Percentiles rank a stretch among this genome's conserved stretches.
Conservation (phyloP, 176 grass and related monocot genomes). For the Triticum turgidum region DNA sequence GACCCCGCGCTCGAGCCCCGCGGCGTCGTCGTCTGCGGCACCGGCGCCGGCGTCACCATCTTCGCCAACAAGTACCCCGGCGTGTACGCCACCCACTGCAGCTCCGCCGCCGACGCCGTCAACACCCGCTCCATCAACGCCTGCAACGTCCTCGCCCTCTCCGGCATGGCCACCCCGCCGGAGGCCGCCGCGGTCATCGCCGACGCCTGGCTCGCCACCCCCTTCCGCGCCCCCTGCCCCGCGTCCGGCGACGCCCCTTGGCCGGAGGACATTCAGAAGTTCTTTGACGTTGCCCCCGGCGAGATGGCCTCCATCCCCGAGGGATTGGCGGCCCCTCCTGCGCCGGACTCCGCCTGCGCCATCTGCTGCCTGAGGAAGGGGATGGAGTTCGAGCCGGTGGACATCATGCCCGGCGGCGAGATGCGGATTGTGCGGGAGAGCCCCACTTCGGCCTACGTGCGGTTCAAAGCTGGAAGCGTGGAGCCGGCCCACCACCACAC, state of each 20-base stretch:
- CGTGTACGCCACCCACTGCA: constrained; percentile 80
- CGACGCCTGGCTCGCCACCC: constrained; percentile 78
- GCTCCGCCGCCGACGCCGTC: constrained; percentile 58
- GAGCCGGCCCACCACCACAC: constrained; percentile 95
- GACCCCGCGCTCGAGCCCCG: constrained; percentile 30
- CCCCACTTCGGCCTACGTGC: constrained; percentile 84
- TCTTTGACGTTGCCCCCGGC: constrained; percentile 56
- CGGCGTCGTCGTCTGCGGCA: constrained; percentile 78
- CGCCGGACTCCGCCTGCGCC: constrained; percentile 40
- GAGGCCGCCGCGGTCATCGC: constrained; percentile 52
- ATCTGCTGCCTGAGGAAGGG: constrained; percentile 83
- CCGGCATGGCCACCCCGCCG: constrained; percentile 56
- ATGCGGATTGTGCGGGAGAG: constrained; percentile 91
- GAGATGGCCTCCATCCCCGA: constrained; percentile 83
- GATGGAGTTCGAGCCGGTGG: constrained; percentile 80
- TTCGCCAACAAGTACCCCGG: constrained; percentile 96
- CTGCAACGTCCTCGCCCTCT: constrained; percentile 89
- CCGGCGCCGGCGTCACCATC: constrained; percentile 81
- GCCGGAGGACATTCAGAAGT: constrained; percentile 64
- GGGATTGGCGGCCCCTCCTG: background rate
- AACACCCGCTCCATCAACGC: constrained; percentile 95
- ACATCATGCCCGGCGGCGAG: constrained; percentile 90
- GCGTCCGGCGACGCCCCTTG: constrained; percentile 67
- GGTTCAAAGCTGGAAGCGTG: constrained; percentile 91
- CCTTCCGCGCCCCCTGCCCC: constrained; percentile 81